Base-by-base conservation (phyloP, 2,329 filamentous ascomycete genomes). In the Xylariales sp. region DNA sequence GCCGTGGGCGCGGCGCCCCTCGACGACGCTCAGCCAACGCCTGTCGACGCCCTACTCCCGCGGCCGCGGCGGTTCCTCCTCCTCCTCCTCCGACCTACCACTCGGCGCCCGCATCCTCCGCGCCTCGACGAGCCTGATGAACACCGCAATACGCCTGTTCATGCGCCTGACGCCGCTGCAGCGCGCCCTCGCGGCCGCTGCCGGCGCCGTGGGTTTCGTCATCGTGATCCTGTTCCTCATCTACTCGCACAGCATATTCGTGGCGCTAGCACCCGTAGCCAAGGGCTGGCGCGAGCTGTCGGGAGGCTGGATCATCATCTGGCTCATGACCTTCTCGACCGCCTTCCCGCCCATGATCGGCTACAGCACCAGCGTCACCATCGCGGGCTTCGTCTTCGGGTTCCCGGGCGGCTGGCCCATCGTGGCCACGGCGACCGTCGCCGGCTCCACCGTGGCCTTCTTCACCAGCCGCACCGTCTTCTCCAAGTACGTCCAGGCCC, bases 301-400 rank as follows among this genome's bases (percentile, higher is more conserved):
- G 1, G 81, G 75, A 37, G 91, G 88, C 29, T 93, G 79, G 70
- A 68, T 76, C 42, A 76, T 96, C 34, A 70, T 93, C 27, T 95
- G 88, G 78, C 59, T 76, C 21, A 67, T 87, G 50, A 83, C 85
- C 24, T 88, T 90, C 58, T 57, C 76, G 28, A 84, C 89, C 13
- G 87, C 83, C 3, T 94, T 95, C 60, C 90, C 90, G 15, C 90
- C 90, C 3, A 62, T 95, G 51, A 83, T 96, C 46, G 90, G 90
- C 12, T 95, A 95, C 69, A 87, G 83, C 44, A 87, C 84, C 2
- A 82, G 83, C 51, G 64, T 70, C 41, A 77, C 71, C 18, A 57
- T 77, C 18, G 64, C 71, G 6, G 70, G 70, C 20, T 71, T 80
- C 50, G 69, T 79, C 12, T 79, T 69, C 53, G 76, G 72, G 3